Evolutionary conservation across 192 early-diverging fungal genomes (phyloP), one percentile per base, ranked within the genome.

Genomic region (Coemansia sp.): DNA sequence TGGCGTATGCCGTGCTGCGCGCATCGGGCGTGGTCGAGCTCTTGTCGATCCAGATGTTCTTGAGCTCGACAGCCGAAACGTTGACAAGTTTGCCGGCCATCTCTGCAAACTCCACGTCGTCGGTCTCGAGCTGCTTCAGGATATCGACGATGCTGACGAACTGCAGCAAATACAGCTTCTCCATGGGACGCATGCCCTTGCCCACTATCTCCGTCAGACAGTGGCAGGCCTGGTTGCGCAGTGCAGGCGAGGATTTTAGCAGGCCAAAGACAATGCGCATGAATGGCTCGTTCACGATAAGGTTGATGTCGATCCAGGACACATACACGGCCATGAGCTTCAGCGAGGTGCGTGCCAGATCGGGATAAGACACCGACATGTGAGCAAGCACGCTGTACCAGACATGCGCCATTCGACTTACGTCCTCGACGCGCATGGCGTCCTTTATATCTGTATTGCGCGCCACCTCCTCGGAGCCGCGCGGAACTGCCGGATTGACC

Each of bases 301-400:
- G 83, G 22, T 87, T 90, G 47, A 97, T 94, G 65, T 97, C 93
- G 57, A 97, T 91, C 95, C 95, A 98, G 18, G 90, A 87, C n/a
- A 95, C 89, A 84, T 95, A 98, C 30, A 84, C 82, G 36, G 91
- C 93, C 62, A 95, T 86, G 49, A 91, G 83, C 25, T 83, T 85
- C 50, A 98, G 76, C 10, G 84, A 81, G 49, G 77, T 62, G 58
- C 82, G 75, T 27, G 89, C 89, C 57, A 94, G 85, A 22, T 85
- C 84, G 0, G 84, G 74, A 49, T 84, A 81, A 13, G 81, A 81
- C 18, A 69, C 61, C 1, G 74, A 69, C 71, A 82, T 42, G 30
- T 85, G 84, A 32, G 78, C 72, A 56, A 98, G 67, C 18, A 95
- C 68, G 24, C 84, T 86, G 47, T 88, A 88, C 93, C 93, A 95